Percentiles rank a stretch among this genome's conserved stretches.
Evolutionary conservation across 2,329 filamentous ascomycete species (phyloP).

Genomic region (Rutstroemia sp.): DNA sequence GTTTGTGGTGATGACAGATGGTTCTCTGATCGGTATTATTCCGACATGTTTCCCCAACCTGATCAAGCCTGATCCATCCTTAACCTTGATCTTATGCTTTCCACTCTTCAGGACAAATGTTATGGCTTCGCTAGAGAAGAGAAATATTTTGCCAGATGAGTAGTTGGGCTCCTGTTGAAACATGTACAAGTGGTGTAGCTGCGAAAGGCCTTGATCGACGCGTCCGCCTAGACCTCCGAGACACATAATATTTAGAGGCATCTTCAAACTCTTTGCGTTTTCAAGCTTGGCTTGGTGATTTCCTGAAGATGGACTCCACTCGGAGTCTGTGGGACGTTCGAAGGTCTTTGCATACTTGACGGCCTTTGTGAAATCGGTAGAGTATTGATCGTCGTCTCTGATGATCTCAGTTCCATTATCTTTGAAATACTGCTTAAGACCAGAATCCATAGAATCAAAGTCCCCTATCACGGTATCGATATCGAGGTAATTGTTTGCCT

Average conservation of each 20-base stretch:
- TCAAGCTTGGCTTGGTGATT: not conserved
- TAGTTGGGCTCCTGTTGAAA: conserved; percentile 44
- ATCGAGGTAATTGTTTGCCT: not conserved
- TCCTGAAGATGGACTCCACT: not conserved
- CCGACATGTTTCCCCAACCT: conserved; percentile 64
- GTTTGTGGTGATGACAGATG: conserved; percentile 66
- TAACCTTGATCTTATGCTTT: conserved; percentile 58
- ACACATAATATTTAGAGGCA: conserved; percentile 59
- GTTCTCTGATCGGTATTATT: conserved; percentile 76
- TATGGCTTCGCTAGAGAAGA: conserved; percentile 72
- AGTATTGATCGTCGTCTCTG: conserved; percentile 71
- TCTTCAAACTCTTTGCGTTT: conserved; percentile 15
- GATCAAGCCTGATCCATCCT: conserved; percentile 11
- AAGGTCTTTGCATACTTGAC: conserved; percentile 44
- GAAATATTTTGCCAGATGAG: conserved; percentile 58
- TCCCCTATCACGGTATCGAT: conserved; percentile 73
- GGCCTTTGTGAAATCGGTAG: conserved; percentile 87
- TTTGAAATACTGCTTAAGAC: conserved; percentile 45
- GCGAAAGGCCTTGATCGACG: conserved; percentile 85
- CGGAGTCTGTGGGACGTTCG: conserved; percentile 6
- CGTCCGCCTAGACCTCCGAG: conserved; percentile 82
- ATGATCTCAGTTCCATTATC: conserved; percentile 50
- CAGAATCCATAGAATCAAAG: conserved; percentile 69
- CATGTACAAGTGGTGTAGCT: conserved; percentile 76
- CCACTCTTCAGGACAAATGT: conserved; percentile 72